Evolutionary conservation across 306 rosid genomes (phyloP).

Genomic region (Pyrus bretschneideri): DNA sequence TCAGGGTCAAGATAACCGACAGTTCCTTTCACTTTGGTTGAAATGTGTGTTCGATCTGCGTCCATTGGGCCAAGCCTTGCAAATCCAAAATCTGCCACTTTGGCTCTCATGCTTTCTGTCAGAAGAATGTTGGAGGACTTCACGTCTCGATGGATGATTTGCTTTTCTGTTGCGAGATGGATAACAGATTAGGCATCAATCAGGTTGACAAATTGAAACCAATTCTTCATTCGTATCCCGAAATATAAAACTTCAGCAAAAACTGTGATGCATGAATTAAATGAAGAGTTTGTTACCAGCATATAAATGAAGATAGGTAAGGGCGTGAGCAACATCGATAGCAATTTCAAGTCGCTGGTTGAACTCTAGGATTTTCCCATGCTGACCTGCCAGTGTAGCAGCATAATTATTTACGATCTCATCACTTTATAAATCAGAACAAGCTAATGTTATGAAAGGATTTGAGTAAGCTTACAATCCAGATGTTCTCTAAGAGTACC

Average conservation of each 20-base stretch:
- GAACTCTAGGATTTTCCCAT: constrained; percentile 75
- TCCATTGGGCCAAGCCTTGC: constrained; percentile 83
- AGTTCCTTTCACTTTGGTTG: constrained; percentile 98
- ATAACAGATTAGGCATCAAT: constrained; percentile 19
- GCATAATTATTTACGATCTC: constrained; percentile 8
- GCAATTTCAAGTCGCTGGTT: constrained; percentile 94
- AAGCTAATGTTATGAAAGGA: constrained; percentile 4
- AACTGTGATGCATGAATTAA: not conserved
- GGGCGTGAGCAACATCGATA: constrained; percentile 95
- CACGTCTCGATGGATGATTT: constrained; percentile 93
- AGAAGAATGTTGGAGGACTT: constrained; percentile 96
- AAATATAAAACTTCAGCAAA: not conserved
- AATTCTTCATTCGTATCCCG: not conserved
- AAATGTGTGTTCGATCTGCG: constrained; percentile 73
- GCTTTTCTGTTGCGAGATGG: constrained; percentile 62
- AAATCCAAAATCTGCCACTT: constrained; percentile 97
- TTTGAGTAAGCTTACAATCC: constrained; percentile 63
- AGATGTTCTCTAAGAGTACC: constrained; percentile 94
- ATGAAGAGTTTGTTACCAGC: constrained; percentile 54
- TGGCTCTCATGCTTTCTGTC: constrained; percentile 93
- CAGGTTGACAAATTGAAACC: not conserved
- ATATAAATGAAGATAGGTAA: constrained; percentile 84
- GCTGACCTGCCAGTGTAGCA: constrained; percentile 51
- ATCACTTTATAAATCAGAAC: constrained; percentile 12
- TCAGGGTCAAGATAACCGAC: constrained; percentile 99